Evolutionary conservation across 2,329 filamentous ascomycete species (phyloP).

Genomic region (Plectosphaerella cucumerina): DNA sequence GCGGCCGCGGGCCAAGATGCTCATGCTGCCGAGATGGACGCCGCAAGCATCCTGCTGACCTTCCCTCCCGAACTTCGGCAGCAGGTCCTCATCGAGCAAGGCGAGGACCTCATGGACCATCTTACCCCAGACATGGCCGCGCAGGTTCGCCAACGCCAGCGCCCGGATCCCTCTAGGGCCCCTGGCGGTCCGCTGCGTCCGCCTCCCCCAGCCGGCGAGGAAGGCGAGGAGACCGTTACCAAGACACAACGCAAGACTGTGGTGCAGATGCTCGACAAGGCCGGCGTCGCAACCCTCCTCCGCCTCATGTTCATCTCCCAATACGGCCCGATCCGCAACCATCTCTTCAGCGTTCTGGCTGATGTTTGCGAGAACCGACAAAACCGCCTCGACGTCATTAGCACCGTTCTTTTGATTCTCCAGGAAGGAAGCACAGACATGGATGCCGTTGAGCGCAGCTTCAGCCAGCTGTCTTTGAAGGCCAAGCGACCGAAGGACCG

Average conservation of each 20-base stretch:
- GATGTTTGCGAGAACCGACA: conserved; percentile 96
- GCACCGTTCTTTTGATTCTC: conserved; percentile 84
- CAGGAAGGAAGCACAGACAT: conserved; percentile 95
- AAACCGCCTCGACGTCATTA: conserved; percentile 90
- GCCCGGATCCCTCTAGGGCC: conserved; percentile 17
- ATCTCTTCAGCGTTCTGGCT: conserved; percentile 81
- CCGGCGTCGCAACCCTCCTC: conserved; percentile 90
- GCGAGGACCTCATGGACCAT: conserved; percentile 78
- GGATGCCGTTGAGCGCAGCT: conserved; percentile 90
- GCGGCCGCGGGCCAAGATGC: conserved; percentile 49
- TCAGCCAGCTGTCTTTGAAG: conserved; percentile 85
- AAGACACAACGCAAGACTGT: conserved; percentile 75
- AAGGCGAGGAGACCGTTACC: conserved; percentile 43
- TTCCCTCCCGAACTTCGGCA: conserved; percentile 81
- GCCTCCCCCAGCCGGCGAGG: conserved; percentile 10
- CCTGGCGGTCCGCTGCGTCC: conserved; percentile 16
- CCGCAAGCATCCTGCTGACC: conserved; percentile 87
- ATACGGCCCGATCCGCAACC: conserved; percentile 77
- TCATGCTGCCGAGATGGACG: conserved; percentile 72
- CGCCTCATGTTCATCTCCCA: conserved; percentile 98
- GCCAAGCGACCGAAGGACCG: conserved; percentile 75
- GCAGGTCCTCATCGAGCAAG: conserved; percentile 86
- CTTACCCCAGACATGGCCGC: conserved; percentile 82
- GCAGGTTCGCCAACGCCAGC: conserved; percentile 59
- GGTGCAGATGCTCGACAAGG: conserved; percentile 95